Evolutionary conservation across 164 flowering plant genomes (phyloP), one percentile per base, ranked within the genome.

Genomic region (Paratinospora sagittata): DNA sequence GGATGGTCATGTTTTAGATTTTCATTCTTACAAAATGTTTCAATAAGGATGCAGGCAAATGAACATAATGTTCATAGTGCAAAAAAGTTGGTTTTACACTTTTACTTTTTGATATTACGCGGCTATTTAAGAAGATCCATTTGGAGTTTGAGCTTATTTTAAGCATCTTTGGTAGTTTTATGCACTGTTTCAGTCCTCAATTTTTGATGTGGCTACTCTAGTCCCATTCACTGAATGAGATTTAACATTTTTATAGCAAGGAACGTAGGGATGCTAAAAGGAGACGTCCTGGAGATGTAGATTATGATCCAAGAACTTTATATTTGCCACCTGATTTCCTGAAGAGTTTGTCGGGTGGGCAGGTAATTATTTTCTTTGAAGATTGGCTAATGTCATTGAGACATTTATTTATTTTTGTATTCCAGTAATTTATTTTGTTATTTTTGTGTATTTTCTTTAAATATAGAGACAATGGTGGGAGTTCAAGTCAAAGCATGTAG

Each of bases 391-490:
- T n/a, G 65, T 62, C 17, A 70, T 58, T 13, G 10, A 21, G 43
- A 13, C 12, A 39, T 43, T 49, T 2, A 37, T 27, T 75, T 14
- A 10, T 41, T 3, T 30, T 43, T 27, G 8, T 66, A n/a, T n/a
- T n/a, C n/a, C 63, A 17, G 23, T 34, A 65, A 63, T 41, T 19
- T 27, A 21, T 47, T 6, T 60, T 2, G 13, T 16, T 66, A 24
- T 27, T 67, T n/a, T 30, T 23, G 27, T 47, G 37, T 16, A n/a
- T 27, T 58, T 60, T 39, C 65, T 30, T 60, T 64, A 57, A 63
- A 4, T 81, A 57, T 77, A 93, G 99, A 90, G 91, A 78, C 98
- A 96, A 86, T 96, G 99, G 99, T 96, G 98, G 98, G 97, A 93
- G 65, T 96, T 96, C 73, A 96, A 96, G 83, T 91, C 97, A 27